phyloP scores from a whole-genome alignment of 1,284 basidiomycete genomes.

The Cutaneotrichosporon cutaneum region DNA sequence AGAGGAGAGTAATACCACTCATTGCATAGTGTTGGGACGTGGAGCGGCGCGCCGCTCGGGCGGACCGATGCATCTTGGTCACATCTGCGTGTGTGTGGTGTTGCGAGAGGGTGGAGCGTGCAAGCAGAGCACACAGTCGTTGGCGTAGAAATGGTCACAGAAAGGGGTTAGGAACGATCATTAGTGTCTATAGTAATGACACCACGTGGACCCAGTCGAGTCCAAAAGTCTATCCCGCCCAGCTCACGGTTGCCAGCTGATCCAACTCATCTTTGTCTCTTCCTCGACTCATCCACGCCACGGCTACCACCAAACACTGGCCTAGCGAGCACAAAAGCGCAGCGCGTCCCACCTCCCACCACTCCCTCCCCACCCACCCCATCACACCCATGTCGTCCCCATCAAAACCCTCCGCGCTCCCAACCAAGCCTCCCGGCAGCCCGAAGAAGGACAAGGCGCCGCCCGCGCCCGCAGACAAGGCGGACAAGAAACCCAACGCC shows the following conservation, averaged over 20 bases:
- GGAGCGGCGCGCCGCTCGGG: background rate
- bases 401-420: slow-evolving; percentile 2
- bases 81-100: background rate
- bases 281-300: background rate
- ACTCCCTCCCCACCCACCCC: background rate
- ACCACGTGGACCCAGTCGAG: background rate
- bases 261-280: background rate
- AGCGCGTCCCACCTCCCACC: background rate
- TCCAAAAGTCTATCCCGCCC: background rate
- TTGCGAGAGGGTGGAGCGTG: no score
- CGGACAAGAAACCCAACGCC: slow-evolving; percentile 37
- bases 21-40: slow-evolving; percentile 4
- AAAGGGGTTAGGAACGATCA: background rate
- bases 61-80: background rate
- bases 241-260: background rate
- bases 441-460: background rate
- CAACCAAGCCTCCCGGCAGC: background rate
- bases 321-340: background rate
- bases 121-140: background rate
- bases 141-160: no score
- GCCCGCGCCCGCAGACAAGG: background rate
- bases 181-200: background rate
- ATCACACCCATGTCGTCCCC: slow-evolving; percentile 8
- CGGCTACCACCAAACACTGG: background rate
- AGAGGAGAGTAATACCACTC: slow-evolving; percentile 5